These are phyloP conservation scores for Alternaria tenuissima DNA, from an alignment of 2,329 filamentous ascomycete species.

Conservation along the genomic window DNA sequence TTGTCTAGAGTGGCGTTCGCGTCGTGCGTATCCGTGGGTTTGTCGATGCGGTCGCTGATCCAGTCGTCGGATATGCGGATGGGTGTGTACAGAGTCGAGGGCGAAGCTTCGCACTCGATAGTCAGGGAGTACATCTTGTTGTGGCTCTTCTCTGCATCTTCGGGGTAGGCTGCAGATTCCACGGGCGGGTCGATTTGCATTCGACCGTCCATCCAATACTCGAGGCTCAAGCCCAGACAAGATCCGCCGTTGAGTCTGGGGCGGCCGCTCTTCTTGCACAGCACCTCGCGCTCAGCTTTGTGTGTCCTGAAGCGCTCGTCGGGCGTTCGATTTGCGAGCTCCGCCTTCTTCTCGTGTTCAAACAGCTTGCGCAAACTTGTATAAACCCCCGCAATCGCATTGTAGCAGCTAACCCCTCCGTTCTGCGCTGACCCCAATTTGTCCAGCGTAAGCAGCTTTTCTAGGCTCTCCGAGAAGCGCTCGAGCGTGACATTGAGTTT, in stretches of 20 bases:
- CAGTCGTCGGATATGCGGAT: slow-evolving; percentile 77
- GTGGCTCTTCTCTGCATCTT: slow-evolving; percentile 50
- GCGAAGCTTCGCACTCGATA: slow-evolving; percentile 67
- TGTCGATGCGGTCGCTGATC: slow-evolving; percentile 74
- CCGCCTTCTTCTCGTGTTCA: slow-evolving; percentile 69
- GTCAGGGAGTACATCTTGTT: slow-evolving; percentile 71
- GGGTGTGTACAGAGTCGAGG: slow-evolving; percentile 62
- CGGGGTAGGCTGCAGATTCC: slow-evolving; percentile 27
- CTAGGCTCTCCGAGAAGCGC: slow-evolving; percentile 74
- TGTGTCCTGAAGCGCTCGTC: slow-evolving; percentile 55
- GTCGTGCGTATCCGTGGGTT: slow-evolving; percentile 53
- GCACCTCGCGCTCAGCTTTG: slow-evolving; percentile 64
- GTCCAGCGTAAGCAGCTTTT: slow-evolving; percentile 73
- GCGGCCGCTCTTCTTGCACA: slow-evolving; percentile 74
- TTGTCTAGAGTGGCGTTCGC: slow-evolving; percentile 46
- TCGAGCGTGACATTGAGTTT: slow-evolving; percentile 75
- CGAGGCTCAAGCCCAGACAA: slow-evolving; percentile 73
- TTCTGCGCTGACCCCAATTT: slow-evolving; percentile 72
- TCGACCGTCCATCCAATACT: slow-evolving; percentile 77
- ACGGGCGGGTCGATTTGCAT: slow-evolving; percentile 48
- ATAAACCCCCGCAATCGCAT: slow-evolving; percentile 77
- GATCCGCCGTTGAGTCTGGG: slow-evolving; percentile 75
- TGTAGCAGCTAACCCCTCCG: slow-evolving; percentile 72
- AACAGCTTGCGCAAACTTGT: slow-evolving; percentile 74
- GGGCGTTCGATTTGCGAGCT: slow-evolving; percentile 40